Evolutionary conservation across 1,284 basidiomycete species (phyloP).

Genomic region (Mycena sp.): DNA sequence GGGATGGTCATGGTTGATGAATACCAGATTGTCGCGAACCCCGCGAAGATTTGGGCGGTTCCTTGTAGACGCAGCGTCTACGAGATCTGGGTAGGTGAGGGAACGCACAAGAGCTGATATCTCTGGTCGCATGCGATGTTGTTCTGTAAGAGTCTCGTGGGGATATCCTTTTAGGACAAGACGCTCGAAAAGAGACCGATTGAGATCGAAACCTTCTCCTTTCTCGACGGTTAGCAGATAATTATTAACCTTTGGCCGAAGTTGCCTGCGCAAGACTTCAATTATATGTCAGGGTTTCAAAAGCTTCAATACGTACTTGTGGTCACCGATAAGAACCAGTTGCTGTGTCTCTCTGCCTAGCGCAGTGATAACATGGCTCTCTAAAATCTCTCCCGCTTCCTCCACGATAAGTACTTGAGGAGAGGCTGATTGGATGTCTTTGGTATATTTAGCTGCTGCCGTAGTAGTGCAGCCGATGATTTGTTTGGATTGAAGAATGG

Average conservation of each 20-base stretch:
- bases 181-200: slow-evolving; percentile 72
- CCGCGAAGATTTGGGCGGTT: slow-evolving; percentile 62
- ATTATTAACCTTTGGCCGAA: slow-evolving; percentile 74
- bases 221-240: slow-evolving; percentile 72
- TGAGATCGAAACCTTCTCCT: slow-evolving; percentile 69
- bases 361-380: slow-evolving; percentile 70
- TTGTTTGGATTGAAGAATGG: slow-evolving; percentile 55
- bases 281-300: not conserved
- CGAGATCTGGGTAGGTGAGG: slow-evolving; percentile 71
- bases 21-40: slow-evolving; percentile 64
- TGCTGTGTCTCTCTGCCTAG: slow-evolving; percentile 57
- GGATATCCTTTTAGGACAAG: slow-evolving; percentile 70
- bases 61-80: slow-evolving; percentile 59
- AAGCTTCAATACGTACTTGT: slow-evolving; percentile 59
- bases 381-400: slow-evolving; percentile 76
- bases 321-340: slow-evolving; percentile 73
- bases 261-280: slow-evolving; percentile 54
- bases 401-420: slow-evolving; percentile 69
- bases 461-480: slow-evolving; percentile 76
- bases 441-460: slow-evolving; percentile 67
- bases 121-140: slow-evolving; percentile 78
- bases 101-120: slow-evolving; percentile 66
- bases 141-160: slow-evolving; percentile 61
- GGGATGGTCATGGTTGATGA: slow-evolving; percentile 64
- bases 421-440: slow-evolving; percentile 52